These are phyloP conservation scores for Acacia confusa DNA, from an alignment of 306 rosid species.

Conservation along the genomic window DNA sequence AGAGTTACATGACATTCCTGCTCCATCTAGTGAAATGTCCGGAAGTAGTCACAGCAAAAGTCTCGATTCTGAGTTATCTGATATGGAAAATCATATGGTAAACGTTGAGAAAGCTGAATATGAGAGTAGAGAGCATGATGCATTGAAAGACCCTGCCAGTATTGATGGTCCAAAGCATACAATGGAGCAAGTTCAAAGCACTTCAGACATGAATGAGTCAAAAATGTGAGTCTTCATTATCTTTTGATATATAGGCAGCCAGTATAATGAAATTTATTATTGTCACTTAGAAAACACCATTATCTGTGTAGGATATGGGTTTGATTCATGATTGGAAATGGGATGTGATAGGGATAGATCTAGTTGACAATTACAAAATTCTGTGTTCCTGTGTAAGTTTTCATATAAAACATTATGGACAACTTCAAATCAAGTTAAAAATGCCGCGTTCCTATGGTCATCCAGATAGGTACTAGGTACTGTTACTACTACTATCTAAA, in stretches of 20 bases:
- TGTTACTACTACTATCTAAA: no score
- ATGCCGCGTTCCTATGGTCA: neutral
- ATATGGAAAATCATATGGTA: conserved; percentile 28
- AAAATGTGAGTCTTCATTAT: conserved; percentile 47
- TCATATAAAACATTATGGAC: conserved; percentile 1
- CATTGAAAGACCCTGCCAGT: conserved; percentile 27
- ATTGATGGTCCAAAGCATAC: conserved; percentile 33
- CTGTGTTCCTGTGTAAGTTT: neutral
- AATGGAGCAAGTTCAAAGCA: conserved; percentile 36
- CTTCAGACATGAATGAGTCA: conserved; percentile 31
- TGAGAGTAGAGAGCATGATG: conserved; percentile 29
- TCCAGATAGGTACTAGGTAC: no score
- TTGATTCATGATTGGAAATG: neutral
- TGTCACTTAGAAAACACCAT: neutral
- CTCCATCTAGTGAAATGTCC: conserved; percentile 30
- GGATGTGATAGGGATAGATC: conserved; percentile 7
- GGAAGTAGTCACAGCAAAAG: conserved; percentile 29
- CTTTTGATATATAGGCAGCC: neutral
- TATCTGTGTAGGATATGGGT: neutral
- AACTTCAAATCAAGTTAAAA: conserved; percentile 12
- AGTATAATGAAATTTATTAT: no score
- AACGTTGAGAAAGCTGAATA: conserved; percentile 33
- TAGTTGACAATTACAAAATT: conserved; percentile 11
- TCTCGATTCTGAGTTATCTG: conserved; percentile 30
- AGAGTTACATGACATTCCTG: conserved; percentile 35